Conservation (phyloP, 129 eudicot genomes). For the Saposhnikovia divaricata region DNA sequence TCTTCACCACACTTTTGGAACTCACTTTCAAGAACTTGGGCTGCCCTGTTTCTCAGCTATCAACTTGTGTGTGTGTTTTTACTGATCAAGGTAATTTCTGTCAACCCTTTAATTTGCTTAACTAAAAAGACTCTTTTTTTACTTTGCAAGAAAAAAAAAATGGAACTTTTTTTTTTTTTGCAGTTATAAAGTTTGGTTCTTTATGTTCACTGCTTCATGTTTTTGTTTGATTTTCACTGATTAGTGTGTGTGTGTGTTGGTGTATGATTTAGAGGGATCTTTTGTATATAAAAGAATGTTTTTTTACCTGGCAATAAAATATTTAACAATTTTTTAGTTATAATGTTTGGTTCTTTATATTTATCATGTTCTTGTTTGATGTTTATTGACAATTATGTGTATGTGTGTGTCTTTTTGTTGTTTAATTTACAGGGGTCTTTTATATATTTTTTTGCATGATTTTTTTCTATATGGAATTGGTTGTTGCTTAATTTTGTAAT, state of each 20-base stretch:
- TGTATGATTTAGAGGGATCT: background rate
- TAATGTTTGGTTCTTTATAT: slow-evolving; percentile 4
- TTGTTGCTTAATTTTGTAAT: background rate
- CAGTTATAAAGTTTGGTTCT: background rate
- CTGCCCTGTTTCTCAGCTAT: background rate
- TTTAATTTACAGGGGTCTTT: background rate
- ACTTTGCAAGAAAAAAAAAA: background rate
- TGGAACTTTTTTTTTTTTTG: too few relatives aligned
- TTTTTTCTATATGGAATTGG: background rate
- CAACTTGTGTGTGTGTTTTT: background rate
- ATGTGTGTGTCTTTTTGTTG: background rate
- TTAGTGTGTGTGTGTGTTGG: background rate
- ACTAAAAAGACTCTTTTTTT: background rate
- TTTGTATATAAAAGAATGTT: background rate
- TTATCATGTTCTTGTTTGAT: background rate
- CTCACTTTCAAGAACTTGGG: slow-evolving; percentile 1
- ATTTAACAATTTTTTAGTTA: background rate
- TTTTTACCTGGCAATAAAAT: background rate
- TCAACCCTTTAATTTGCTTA: background rate
- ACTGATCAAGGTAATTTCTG: background rate
- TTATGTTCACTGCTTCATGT: background rate
- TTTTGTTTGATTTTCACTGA: background rate
- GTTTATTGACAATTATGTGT: background rate
- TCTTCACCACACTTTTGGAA: background rate
- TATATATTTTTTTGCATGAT: background rate